Evolutionary conservation across 768 basidiomycete species (phyloP), one percentile per base, ranked within the genome.

Genomic region (Leccinum fibrillosum): DNA sequence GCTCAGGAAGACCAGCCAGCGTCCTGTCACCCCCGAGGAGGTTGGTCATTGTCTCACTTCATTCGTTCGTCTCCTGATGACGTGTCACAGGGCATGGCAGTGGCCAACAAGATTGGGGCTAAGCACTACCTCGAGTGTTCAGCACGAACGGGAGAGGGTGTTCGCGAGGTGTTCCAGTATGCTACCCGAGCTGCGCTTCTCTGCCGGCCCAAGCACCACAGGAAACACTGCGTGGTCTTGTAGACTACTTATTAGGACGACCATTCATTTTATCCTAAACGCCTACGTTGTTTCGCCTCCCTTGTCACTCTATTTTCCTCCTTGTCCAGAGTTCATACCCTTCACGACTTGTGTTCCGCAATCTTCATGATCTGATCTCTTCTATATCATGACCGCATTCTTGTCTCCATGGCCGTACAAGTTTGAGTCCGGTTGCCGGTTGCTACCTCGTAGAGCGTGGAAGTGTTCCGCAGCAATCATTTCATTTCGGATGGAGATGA

Each of bases 91-190:
- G 97, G 94, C 60, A 89, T 94, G 86, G 90, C 90, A 8, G 89
- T 98, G 34, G 86, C 91, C 23, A 89, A 92, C 80, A 96, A 98
- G 89, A 98, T 99, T 66, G 90, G 90, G 28, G 96, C 97, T 5
- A 91, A 86, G 76, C 89, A 93, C 71, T 99, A 98, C 75, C 86
- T 99, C 53, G 97, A 99, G 75, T 99, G 97, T 75, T 95, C 93
- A 54, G 94, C 94, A 73, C 90, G 89, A 81, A 88, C 93, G 15
- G 94, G 95, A 58, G 94, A 98, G 76, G 95, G 96, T 65, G 96
- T 99, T 50, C 88, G 91, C 62, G 95, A 98, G 76, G 96, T 99
- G 48, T 99, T 99, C 86, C 94, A 98, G 77, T 91, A 90, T 65
- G 97, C 97, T 54, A 98, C 96, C 25, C 88, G 94, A 62, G 89